phyloP scores from a whole-genome alignment of 257 asterid species.

The Salvia rosmarinus region DNA sequence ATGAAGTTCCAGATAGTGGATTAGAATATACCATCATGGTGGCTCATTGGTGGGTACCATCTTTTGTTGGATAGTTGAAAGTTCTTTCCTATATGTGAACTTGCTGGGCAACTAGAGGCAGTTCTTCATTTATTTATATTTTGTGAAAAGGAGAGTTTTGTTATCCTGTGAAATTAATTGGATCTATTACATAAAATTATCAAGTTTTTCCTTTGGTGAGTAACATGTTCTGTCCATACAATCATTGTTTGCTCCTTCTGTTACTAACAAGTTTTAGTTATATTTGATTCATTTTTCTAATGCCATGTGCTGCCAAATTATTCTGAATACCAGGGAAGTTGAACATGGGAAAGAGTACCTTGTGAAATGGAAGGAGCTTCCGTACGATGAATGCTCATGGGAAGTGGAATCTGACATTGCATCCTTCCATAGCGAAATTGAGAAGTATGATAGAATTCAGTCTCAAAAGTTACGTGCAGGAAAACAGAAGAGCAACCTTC shows the following conservation, averaged over 20 bases:
- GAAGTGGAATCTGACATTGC: conserved; percentile 83
- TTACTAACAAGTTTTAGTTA: neutral
- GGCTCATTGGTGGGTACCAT: neutral
- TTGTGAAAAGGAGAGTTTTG: neutral
- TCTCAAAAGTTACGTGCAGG: conserved; percentile 61
- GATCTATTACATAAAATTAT: conserved; percentile 15
- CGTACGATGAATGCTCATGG: conserved; percentile 95
- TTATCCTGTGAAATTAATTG: neutral
- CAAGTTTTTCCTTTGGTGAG: conserved; percentile 4
- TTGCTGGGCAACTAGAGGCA: neutral
- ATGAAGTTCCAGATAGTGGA: conserved; percentile 19
- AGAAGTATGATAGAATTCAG: conserved; percentile 60
- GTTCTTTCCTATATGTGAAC: conserved; percentile 8
- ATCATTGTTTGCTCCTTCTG: conserved; percentile 29
- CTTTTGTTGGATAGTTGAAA: conserved; percentile 9
- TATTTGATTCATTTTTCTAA: conserved; percentile 4
- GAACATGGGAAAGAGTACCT: conserved; percentile 82
- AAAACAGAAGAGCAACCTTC: conserved; percentile 57
- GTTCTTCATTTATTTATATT: neutral
- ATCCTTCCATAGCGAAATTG: conserved; percentile 80
- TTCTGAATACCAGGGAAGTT: conserved; percentile 53
- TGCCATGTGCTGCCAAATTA: conserved; percentile 28
- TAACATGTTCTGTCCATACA: conserved; percentile 22
- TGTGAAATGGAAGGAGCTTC: conserved; percentile 98
- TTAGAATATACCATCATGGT: neutral